phyloP scores from a whole-genome alignment of 2,329 filamentous ascomycete species.

The Aulographum hederae region DNA sequence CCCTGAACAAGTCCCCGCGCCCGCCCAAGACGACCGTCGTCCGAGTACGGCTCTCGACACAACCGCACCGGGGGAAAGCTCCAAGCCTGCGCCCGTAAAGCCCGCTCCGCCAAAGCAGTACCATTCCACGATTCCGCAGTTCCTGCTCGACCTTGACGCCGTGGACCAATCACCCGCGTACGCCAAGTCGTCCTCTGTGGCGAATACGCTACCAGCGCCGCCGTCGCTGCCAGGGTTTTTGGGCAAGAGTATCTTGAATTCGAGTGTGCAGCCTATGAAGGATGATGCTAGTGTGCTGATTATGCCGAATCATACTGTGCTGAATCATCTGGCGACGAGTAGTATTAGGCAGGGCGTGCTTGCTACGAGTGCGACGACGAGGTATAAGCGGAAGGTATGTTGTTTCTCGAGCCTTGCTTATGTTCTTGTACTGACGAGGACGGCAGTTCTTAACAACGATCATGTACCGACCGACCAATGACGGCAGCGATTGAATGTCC shows the following conservation, averaged over 20 bases:
- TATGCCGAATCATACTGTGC: constrained; percentile 90
- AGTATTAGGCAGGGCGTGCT: constrained; percentile 95
- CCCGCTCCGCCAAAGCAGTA: constrained; percentile 38
- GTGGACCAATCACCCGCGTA: constrained; percentile 52
- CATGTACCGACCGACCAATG: constrained; percentile 76
- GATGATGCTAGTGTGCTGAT: constrained; percentile 95
- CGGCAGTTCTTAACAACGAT: constrained; percentile 87
- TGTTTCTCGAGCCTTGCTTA: constrained; percentile 1
- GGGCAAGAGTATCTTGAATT: constrained; percentile 82
- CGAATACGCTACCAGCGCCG: constrained; percentile 64
- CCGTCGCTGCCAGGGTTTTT: constrained; percentile 80
- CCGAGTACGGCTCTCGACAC: constrained; percentile 13
- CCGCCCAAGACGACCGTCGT: constrained; percentile 5
- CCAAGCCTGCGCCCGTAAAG: constrained; percentile 10
- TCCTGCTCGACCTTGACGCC: constrained; percentile 72
- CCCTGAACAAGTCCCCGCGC: constrained; percentile 11
- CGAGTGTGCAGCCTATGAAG: constrained; percentile 71
- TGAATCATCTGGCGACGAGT: constrained; percentile 93
- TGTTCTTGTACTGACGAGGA: constrained; percentile 5
- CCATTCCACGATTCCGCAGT: constrained; percentile 59
- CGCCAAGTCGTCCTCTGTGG: constrained; percentile 54
- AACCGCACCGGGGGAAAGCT: constrained; percentile 5
- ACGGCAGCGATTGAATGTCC: constrained; percentile 7
- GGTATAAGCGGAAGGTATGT: constrained; percentile 82
- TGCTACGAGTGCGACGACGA: constrained; percentile 89